phyloP scores from a whole-genome alignment of 2,329 filamentous ascomycete genomes.

The Talaromyces rugulosus region DNA sequence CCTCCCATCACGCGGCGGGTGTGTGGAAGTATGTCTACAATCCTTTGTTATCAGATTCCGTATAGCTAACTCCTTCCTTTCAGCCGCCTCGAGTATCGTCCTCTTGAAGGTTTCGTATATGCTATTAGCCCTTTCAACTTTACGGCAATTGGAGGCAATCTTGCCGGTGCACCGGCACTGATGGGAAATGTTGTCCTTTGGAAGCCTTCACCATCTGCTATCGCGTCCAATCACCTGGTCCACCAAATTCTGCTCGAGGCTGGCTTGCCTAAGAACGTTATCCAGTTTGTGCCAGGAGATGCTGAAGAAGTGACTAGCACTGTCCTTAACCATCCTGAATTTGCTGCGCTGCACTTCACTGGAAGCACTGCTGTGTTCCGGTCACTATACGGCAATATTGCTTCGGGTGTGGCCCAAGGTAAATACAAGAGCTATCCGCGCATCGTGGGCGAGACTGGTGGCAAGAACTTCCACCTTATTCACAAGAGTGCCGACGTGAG shows the following conservation, averaged over 20 bases:
- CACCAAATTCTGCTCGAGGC: conserved; percentile 68
- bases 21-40: conserved; percentile 67
- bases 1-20: conserved; percentile 73
- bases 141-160: conserved; percentile 85
- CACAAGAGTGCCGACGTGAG: conserved; percentile 72
- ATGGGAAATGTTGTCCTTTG: conserved; percentile 94
- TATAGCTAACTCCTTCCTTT: neutral
- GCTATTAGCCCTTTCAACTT: conserved; percentile 95
- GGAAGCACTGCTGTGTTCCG: conserved; percentile 91
- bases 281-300: conserved; percentile 89
- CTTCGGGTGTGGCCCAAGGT: conserved; percentile 72
- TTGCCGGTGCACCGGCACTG: conserved; percentile 75
- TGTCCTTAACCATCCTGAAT: conserved; percentile 70
- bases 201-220: conserved; percentile 86
- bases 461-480: conserved; percentile 89
- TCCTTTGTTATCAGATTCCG: neutral
- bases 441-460: conserved; percentile 85
- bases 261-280: conserved; percentile 71
- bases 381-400: conserved; percentile 80
- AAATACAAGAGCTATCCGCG: conserved; percentile 81
- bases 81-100: conserved; percentile 74
- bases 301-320: conserved; percentile 74
- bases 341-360: conserved; percentile 91
- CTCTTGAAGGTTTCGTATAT: conserved; percentile 91
- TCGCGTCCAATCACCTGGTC: conserved; percentile 80